Evolutionary conservation across 805 yeast genomes (phyloP).

Genomic region (Lachancea fermentati): DNA sequence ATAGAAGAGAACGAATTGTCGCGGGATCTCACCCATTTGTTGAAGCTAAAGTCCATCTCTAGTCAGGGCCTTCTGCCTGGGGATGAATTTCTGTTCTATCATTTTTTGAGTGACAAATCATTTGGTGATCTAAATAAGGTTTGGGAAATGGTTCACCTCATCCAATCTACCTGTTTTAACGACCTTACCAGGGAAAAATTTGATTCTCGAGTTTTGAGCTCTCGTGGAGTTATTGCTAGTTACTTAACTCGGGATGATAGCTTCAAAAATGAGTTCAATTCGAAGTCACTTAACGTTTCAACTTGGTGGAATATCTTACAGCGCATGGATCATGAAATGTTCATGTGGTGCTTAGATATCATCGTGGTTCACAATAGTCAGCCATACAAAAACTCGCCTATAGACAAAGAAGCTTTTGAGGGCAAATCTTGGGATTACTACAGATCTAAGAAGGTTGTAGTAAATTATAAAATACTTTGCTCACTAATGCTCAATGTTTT

Average conservation of each 20-base stretch:
- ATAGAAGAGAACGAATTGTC: constrained; percentile 15
- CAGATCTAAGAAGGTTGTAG: constrained; percentile 31
- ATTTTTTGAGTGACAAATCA: constrained; percentile 23
- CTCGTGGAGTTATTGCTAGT: constrained; percentile 33
- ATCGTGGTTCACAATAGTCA: constrained; percentile 32
- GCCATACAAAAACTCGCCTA: constrained; percentile 32
- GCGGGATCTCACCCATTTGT: constrained; percentile 24
- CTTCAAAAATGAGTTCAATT: constrained; percentile 29
- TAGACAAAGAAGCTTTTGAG: constrained; percentile 19
- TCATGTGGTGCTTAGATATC: constrained; percentile 33
- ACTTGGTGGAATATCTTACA: constrained; percentile 32
- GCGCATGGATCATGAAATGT: constrained; percentile 28
- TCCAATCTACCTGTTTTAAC: constrained; percentile 32
- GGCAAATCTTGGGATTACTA: constrained; percentile 28
- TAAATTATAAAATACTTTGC: constrained; percentile 38
- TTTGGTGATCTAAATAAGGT: constrained; percentile 18
- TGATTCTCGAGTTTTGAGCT: constrained; percentile 25
- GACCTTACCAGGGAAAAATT: constrained; percentile 25
- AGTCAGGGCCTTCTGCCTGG: constrained; percentile 32
- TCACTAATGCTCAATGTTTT: constrained; percentile 38
- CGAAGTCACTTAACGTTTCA: constrained; percentile 25
- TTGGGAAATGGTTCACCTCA: constrained; percentile 30
- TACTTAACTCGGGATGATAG: constrained; percentile 28
- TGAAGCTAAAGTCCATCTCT: constrained; percentile 35
- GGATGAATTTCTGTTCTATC: constrained; percentile 33